Percentiles rank a stretch among this genome's conserved stretches.
Evolutionary conservation across 768 basidiomycete species (phyloP).

Genomic region (Mycena floridula): DNA sequence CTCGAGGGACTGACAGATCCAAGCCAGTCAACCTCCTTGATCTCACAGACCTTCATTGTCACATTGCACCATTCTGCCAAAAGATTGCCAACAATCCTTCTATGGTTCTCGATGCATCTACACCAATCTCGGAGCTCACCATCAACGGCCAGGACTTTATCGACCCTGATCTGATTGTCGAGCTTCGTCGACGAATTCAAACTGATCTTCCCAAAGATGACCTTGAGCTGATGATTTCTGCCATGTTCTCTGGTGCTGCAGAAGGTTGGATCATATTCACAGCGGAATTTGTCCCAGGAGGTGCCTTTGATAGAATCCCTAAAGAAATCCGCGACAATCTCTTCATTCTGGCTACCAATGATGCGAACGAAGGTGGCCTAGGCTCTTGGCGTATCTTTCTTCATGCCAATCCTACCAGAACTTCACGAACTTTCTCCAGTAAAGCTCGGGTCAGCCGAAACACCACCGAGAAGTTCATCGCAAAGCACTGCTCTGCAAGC

Average conservation of each 20-base stretch:
- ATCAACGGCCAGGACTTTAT: background rate
- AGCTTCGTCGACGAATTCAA: background rate
- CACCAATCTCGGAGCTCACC: background rate
- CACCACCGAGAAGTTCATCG: constrained; percentile 13
- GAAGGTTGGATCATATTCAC: background rate
- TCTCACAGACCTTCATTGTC: background rate
- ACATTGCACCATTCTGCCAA: background rate
- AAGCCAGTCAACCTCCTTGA: background rate
- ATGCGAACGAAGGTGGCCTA: constrained; percentile 14
- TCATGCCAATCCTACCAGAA: constrained; percentile 5
- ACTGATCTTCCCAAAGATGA: background rate
- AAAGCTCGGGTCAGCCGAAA: constrained; percentile 9
- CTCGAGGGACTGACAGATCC: background rate
- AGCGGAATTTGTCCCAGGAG: background rate
- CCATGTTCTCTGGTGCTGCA: background rate
- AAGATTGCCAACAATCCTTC: background rate
- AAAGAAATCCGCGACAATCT: constrained; percentile 5
- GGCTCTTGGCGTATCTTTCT: constrained; percentile 6
- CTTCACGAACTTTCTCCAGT: constrained; percentile 7
- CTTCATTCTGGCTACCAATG: constrained; percentile 15
- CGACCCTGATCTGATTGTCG: background rate
- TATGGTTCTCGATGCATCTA: background rate
- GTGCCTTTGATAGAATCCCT: constrained; percentile 9
- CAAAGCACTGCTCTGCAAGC: too few relatives aligned
- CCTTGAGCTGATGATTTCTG: background rate